phyloP scores from a whole-genome alignment of 768 basidiomycete genomes.

The Xerocomellus chrysenteron region DNA sequence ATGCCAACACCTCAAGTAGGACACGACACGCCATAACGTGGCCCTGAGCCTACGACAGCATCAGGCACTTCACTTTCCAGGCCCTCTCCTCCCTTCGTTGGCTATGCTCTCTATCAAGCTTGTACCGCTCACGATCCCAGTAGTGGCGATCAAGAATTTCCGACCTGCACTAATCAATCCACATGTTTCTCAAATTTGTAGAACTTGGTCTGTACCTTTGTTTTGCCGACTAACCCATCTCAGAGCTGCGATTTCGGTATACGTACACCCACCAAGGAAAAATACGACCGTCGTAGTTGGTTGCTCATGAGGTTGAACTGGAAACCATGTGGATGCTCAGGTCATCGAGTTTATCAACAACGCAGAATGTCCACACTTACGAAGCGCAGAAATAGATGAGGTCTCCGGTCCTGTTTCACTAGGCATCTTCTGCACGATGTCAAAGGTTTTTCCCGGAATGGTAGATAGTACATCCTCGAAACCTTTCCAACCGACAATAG shows the following conservation, averaged over 20 bases:
- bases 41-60: slow-evolving; percentile 9
- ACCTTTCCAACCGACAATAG: slow-evolving; percentile 95
- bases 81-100: slow-evolving; percentile 35
- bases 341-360: not conserved
- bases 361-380: slow-evolving; percentile 30
- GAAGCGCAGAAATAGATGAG: slow-evolving; percentile 29
- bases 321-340: not conserved
- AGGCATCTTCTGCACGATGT: slow-evolving; percentile 56
- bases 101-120: slow-evolving; percentile 70
- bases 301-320: slow-evolving; percentile 55
- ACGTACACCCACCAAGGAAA: slow-evolving; percentile 96
- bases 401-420: slow-evolving; percentile 29
- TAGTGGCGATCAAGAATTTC: slow-evolving; percentile 86
- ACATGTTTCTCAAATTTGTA: not conserved
- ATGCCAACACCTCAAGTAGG: slow-evolving; percentile 12
- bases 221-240: slow-evolving; percentile 89
- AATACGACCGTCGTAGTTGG: slow-evolving; percentile 88
- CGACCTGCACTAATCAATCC: slow-evolving; percentile 54
- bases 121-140: slow-evolving; percentile 82
- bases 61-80: slow-evolving; percentile 41
- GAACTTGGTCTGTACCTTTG: slow-evolving; percentile 51
- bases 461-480: slow-evolving; percentile 86
- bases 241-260: slow-evolving; percentile 93
- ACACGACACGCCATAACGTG: slow-evolving; percentile 7
- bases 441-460: slow-evolving; percentile 85